phyloP scores from a whole-genome alignment of 306 rosid species.

The Purshia tridentata region DNA sequence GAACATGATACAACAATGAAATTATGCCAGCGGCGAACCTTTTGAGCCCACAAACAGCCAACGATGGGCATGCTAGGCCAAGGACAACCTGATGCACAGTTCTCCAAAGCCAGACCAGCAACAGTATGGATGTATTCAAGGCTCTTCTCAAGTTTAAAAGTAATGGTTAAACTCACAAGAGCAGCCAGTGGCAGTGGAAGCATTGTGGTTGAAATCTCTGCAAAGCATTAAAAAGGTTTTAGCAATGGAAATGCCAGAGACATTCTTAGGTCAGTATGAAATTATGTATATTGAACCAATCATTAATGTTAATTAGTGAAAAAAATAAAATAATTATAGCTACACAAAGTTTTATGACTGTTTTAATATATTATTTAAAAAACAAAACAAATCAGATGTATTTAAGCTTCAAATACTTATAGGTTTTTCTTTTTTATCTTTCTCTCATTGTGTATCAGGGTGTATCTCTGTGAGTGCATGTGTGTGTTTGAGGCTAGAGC shows the following conservation, averaged over 20 bases:
- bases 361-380: background rate
- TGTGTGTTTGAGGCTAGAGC: background rate
- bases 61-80: slow-evolving; percentile 75
- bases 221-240: slow-evolving; percentile 3
- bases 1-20: slow-evolving; percentile 69
- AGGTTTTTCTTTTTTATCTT: background rate
- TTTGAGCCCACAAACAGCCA: slow-evolving; percentile 79
- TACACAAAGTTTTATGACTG: background rate
- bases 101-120: slow-evolving; percentile 72
- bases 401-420: background rate
- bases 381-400: background rate
- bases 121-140: slow-evolving; percentile 60
- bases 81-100: slow-evolving; percentile 67
- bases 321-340: background rate
- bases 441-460: background rate
- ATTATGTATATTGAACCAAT: slow-evolving; percentile 1
- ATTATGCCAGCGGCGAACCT: slow-evolving; percentile 80
- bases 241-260: background rate
- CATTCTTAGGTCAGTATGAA: slow-evolving; percentile 2
- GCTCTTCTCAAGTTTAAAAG: slow-evolving; percentile 73
- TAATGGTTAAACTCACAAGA: slow-evolving; percentile 77
- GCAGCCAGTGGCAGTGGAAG: slow-evolving; percentile 90
- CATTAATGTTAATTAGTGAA: background rate
- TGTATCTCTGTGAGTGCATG: background rate
- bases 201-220: slow-evolving; percentile 50